phyloP scores from a whole-genome alignment of 768 basidiomycete genomes.

The Pisolithus sp. region DNA sequence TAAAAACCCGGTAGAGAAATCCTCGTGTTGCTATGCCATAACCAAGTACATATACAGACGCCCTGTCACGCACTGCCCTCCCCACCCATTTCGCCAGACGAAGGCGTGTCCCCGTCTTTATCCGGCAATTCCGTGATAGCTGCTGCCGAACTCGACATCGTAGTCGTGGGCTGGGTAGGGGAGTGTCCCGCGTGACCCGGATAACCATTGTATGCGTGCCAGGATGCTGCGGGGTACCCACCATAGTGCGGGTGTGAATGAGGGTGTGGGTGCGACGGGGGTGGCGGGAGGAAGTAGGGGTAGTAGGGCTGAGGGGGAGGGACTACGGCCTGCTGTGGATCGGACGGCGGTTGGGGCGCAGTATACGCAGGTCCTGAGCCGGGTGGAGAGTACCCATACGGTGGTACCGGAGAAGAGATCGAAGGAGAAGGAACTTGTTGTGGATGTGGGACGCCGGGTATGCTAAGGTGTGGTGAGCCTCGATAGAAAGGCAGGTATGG shows the following conservation, averaged over 20 bases:
- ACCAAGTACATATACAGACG: no score
- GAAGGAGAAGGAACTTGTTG: constrained; percentile 12
- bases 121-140: constrained; percentile 16
- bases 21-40: no score
- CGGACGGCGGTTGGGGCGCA: constrained; percentile 9
- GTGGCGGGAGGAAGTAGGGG: constrained; percentile 21
- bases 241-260: constrained; percentile 21
- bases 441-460: constrained; percentile 15
- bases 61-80: neutral
- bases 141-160: constrained; percentile 8
- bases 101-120: constrained; percentile 6
- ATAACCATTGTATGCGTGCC: constrained; percentile 27
- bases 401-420: constrained; percentile 1
- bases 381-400: constrained; percentile 21
- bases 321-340: constrained; percentile 20
- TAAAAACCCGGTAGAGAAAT: no score
- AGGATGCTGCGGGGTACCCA: constrained; percentile 20
- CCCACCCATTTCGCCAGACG: neutral
- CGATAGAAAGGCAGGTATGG: constrained; percentile 1
- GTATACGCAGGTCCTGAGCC: constrained; percentile 10
- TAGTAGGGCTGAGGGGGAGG: constrained; percentile 20
- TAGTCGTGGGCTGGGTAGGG: constrained; percentile 15
- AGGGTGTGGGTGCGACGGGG: constrained; percentile 8
- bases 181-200: constrained; percentile 16
- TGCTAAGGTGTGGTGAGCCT: constrained; percentile 13